These are phyloP conservation scores for Pyrus betulifolia DNA, from an alignment of 306 rosid species.

Conservation along the genomic window DNA sequence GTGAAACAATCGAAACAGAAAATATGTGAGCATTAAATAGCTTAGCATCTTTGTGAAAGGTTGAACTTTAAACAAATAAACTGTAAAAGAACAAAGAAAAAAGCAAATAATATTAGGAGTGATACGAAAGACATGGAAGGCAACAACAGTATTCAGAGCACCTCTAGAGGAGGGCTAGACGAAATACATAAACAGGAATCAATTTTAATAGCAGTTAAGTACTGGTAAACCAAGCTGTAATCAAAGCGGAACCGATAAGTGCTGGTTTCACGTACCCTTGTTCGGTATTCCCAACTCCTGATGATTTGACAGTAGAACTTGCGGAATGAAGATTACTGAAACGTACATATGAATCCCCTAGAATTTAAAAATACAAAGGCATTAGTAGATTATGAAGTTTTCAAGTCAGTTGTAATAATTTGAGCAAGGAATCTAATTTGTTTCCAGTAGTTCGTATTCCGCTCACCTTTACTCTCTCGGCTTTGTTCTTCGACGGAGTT, in stretches of 20 bases:
- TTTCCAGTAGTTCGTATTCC: background rate
- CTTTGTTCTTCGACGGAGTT: slow-evolving; percentile 44
- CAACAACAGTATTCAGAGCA: background rate
- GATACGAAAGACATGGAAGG: background rate
- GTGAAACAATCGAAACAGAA: background rate
- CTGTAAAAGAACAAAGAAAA: background rate
- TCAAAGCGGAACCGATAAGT: background rate
- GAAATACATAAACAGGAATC: background rate
- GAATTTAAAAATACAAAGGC: background rate
- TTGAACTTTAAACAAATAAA: background rate
- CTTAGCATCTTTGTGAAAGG: background rate
- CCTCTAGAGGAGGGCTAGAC: background rate
- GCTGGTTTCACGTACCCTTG: slow-evolving; percentile 41
- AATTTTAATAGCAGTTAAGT: background rate
- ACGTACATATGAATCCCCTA: slow-evolving; percentile 53
- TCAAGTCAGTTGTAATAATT: background rate
- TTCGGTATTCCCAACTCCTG: slow-evolving; percentile 40
- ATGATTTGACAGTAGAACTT: slow-evolving; percentile 31
- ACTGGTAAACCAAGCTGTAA: background rate
- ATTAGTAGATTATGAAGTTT: background rate
- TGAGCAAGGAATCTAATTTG: background rate
- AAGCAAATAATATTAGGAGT: background rate
- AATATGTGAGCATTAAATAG: background rate
- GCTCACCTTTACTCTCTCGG: slow-evolving; percentile 50
- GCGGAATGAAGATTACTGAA: slow-evolving; percentile 32